These are phyloP conservation scores for Leccinellum albellum DNA, from an alignment of 768 basidiomycete species.

Conservation along the genomic window DNA sequence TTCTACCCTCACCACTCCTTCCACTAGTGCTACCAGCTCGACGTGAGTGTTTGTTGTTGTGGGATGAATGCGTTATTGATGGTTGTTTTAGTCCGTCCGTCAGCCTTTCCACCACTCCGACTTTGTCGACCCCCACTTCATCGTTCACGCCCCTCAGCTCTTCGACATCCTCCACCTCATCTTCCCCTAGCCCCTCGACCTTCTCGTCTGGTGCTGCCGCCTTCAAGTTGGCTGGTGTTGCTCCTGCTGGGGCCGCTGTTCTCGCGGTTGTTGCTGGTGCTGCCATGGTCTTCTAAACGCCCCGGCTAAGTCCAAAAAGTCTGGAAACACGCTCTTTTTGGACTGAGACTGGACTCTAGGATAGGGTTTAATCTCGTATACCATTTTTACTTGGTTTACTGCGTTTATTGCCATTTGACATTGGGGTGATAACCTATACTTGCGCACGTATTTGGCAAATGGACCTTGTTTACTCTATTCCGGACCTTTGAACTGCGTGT, in stretches of 20 bases:
- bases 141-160: background rate
- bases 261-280: constrained; percentile 50
- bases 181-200: constrained; percentile 21
- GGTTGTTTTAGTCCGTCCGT: background rate
- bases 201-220: constrained; percentile 28
- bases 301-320: constrained; percentile 5
- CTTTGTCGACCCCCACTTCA: constrained; percentile 10
- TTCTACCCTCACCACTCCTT: background rate
- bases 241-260: constrained; percentile 34
- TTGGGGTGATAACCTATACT: background rate
- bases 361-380: background rate
- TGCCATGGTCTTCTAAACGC: constrained; percentile 41
- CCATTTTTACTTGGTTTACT: background rate
- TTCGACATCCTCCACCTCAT: constrained; percentile 1
- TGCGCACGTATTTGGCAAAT: background rate
- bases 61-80: background rate
- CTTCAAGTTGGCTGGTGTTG: constrained; percentile 32
- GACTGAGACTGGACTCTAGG: background rate
- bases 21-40: constrained; percentile 3
- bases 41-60: constrained; percentile 5
- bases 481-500: background rate
- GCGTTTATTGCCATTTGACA: background rate
- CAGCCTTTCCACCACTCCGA: background rate
- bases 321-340: background rate
- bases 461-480: background rate